A percentile compares a stretch with the other conserved stretches of the same genome.
phyloP scores from a whole-genome alignment of 2,329 filamentous ascomycete species.

The Ceratocystis lukuohia region DNA sequence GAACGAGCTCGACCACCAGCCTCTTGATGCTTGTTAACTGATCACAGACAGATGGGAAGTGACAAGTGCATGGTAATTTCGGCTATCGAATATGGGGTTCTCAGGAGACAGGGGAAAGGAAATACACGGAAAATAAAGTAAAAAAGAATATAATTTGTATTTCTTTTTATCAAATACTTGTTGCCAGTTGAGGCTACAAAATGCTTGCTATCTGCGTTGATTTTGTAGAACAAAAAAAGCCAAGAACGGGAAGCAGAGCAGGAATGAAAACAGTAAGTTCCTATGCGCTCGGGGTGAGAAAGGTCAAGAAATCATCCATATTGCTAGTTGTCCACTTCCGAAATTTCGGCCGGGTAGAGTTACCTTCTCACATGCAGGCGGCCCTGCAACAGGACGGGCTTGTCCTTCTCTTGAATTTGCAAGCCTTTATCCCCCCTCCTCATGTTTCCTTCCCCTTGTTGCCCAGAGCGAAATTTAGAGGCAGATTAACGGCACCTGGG shows the following conservation, averaged over 20 bases:
- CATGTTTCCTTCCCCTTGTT: no score
- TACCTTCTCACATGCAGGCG: background rate
- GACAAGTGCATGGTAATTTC: constrained; percentile 3
- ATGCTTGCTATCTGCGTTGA: background rate
- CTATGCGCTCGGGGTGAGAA: background rate
- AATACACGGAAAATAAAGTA: background rate
- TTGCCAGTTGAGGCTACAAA: background rate
- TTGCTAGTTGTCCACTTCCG: background rate
- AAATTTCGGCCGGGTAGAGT: background rate
- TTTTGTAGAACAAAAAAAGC: no score
- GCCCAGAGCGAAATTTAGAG: no score
- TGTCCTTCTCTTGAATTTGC: no score
- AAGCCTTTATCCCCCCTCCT: no score
- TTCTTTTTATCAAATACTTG: background rate
- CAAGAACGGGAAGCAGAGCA: no score
- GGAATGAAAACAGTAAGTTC: no score
- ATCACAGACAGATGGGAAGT: background rate
- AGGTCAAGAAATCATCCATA: background rate
- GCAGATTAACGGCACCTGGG: no score
- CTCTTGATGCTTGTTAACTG: background rate
- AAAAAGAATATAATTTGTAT: background rate
- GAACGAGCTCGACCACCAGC: background rate
- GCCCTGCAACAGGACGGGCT: no score
- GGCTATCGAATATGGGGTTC: background rate
- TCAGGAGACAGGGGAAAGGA: background rate